phyloP scores from a whole-genome alignment of 2,329 filamentous ascomycete species.

The Lecanoromycetidae sp. region DNA sequence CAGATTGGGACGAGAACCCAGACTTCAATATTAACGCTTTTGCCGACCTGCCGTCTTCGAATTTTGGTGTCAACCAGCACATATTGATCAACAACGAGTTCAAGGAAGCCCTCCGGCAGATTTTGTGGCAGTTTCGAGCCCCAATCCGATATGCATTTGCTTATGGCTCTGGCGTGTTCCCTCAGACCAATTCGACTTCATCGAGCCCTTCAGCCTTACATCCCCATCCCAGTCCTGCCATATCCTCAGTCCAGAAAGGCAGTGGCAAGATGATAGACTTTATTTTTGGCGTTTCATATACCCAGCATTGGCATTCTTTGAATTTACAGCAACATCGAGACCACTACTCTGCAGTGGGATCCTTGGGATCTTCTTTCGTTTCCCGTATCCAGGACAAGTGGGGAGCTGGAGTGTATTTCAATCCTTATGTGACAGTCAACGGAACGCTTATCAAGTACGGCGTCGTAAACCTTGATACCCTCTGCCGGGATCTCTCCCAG shows the following conservation, averaged over 20 bases:
- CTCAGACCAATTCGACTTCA: conserved; percentile 46
- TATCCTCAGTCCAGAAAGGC: conserved; percentile 74
- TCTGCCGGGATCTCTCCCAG: conserved; percentile 72
- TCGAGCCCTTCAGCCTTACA: conserved; percentile 52
- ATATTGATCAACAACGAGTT: conserved; percentile 94
- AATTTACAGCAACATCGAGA: conserved; percentile 80
- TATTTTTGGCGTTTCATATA: conserved; percentile 88
- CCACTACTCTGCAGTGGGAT: conserved; percentile 81
- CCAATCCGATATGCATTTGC: conserved; percentile 95
- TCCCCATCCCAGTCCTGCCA: conserved; percentile 66
- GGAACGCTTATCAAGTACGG: conserved; percentile 96
- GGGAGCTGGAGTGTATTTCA: conserved; percentile 95
- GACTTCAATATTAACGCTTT: conserved; percentile 62
- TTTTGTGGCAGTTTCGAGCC: conserved; percentile 82
- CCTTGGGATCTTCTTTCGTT: conserved; percentile 72
- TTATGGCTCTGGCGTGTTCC: conserved; percentile 93
- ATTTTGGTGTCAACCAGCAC: conserved; percentile 92
- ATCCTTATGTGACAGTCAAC: conserved; percentile 87
- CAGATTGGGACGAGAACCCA: conserved; percentile 64
- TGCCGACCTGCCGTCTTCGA: conserved; percentile 60
- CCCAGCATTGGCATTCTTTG: conserved; percentile 91
- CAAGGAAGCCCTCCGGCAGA: conserved; percentile 75
- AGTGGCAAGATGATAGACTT: conserved; percentile 97
- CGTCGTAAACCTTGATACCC: conserved; percentile 83
- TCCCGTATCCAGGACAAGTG: conserved; percentile 74